Percentiles rank a stretch among this genome's conserved stretches.
These are phyloP conservation scores for Podosphaera aphanis DNA, from an alignment of 2,329 filamentous ascomycete species.

Conservation along the genomic window DNA sequence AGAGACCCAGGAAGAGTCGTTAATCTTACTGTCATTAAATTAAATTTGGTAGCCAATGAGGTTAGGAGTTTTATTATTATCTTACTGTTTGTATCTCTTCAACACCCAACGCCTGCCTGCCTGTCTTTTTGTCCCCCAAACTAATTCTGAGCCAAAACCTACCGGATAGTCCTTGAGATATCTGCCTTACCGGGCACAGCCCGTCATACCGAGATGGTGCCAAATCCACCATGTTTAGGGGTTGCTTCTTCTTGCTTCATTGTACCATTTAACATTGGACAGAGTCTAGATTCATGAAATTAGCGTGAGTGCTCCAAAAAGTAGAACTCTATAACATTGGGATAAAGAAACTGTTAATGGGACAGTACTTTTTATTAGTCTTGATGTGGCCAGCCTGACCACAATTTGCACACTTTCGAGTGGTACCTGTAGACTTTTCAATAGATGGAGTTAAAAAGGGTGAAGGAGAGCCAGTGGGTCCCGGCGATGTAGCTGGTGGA, in stretches of 20 bases:
- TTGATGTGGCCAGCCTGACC: conserved; percentile 95
- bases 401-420: conserved; percentile 91
- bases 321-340: background rate
- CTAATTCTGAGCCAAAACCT: too few relatives aligned
- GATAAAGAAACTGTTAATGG: background rate
- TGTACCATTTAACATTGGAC: conserved; percentile 65
- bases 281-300: conserved; percentile 32
- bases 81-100: too few relatives aligned
- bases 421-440: conserved; percentile 37
- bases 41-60: too few relatives aligned
- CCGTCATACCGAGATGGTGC: conserved; percentile 17
- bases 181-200: background rate
- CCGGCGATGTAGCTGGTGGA: conserved; percentile 2
- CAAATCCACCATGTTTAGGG: conserved; percentile 33
- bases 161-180: too few relatives aligned
- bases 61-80: too few relatives aligned
- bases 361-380: conserved; percentile 78
- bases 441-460: conserved; percentile 24
- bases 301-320: background rate
- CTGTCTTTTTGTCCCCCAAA: too few relatives aligned
- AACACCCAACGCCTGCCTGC: too few relatives aligned
- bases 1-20: too few relatives aligned
- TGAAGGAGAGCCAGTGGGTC: conserved; percentile 18
- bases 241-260: conserved; percentile 36
- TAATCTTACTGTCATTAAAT: too few relatives aligned